These are phyloP conservation scores for Dittrichia graveolens DNA, from an alignment of 129 eudicot species.

Conservation along the genomic window DNA sequence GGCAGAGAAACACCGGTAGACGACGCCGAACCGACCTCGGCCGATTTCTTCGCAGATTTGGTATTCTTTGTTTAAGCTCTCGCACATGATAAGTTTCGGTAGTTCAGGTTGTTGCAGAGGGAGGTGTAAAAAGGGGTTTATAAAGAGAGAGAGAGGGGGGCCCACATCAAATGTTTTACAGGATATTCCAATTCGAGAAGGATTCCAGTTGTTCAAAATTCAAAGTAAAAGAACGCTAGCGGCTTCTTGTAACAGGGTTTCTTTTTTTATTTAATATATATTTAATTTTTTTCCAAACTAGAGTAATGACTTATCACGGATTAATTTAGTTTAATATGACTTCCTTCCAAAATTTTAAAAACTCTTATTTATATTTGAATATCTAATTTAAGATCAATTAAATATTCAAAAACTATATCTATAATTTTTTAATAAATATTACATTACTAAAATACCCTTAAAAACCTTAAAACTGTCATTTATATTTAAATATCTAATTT, in stretches of 20 bases:
- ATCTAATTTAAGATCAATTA: too few species aligned
- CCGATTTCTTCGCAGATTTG: conserved; percentile 81
- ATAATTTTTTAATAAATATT: too few species aligned
- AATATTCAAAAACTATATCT: too few species aligned
- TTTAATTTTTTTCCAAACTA: background rate
- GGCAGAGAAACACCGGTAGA: conserved; percentile 77
- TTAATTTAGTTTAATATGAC: too few species aligned
- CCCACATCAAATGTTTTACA: background rate
- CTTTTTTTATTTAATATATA: background rate
- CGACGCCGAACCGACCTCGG: conserved; percentile 90
- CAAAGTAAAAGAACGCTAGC: conserved; percentile 27
- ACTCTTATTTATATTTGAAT: too few species aligned
- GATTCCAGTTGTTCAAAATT: background rate
- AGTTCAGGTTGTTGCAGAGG: background rate
- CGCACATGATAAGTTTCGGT: conserved; percentile 42
- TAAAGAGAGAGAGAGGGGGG: background rate
- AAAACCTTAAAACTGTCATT: too few species aligned
- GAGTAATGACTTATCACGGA: background rate
- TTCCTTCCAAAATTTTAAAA: too few species aligned
- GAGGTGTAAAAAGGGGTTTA: conserved; percentile 4
- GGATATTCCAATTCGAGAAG: conserved; percentile 34
- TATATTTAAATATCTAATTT: too few species aligned
- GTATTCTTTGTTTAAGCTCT: conserved; percentile 50
- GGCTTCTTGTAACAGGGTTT: background rate
- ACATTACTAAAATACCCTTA: too few species aligned